Percentiles rank a stretch among this genome's conserved stretches.
These are phyloP conservation scores for Aureobasidium lini DNA, from an alignment of 2,329 filamentous ascomycete genomes.

Conservation along the genomic window DNA sequence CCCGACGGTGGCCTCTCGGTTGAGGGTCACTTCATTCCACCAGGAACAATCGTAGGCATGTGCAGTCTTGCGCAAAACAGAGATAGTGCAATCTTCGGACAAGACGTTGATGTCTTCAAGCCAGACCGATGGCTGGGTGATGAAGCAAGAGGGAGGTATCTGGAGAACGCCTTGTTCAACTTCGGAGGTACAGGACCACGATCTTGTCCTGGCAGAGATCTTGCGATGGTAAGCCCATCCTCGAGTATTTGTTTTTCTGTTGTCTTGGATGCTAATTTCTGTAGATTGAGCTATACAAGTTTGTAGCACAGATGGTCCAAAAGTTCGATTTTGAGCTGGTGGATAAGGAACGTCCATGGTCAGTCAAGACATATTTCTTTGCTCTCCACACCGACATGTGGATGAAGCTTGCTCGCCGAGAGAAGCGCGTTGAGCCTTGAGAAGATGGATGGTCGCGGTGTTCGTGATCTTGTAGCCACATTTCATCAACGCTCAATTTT, in stretches of 20 bases:
- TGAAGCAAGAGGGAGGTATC: slow-evolving; percentile 20
- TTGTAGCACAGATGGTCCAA: slow-evolving; percentile 17
- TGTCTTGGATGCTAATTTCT: background rate
- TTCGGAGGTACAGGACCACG: slow-evolving; percentile 20
- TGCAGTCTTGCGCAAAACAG: slow-evolving; percentile 54
- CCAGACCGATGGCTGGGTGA: slow-evolving; percentile 60
- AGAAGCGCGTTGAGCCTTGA: background rate
- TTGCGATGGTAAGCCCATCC: slow-evolving; percentile 15
- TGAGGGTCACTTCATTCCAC: slow-evolving; percentile 18
- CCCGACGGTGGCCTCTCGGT: slow-evolving; percentile 26
- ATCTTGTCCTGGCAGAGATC: slow-evolving; percentile 19
- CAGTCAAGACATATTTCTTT: slow-evolving; percentile 16
- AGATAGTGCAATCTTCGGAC: slow-evolving; percentile 58
- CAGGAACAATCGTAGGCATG: slow-evolving; percentile 15
- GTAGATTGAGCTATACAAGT: slow-evolving; percentile 18
- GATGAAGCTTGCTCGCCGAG: background rate
- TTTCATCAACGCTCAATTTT: too few species aligned
- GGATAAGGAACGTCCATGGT: slow-evolving; percentile 13
- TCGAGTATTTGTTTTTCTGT: background rate
- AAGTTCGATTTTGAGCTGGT: slow-evolving; percentile 19
- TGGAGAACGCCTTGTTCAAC: slow-evolving; percentile 18
- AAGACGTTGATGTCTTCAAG: slow-evolving; percentile 55
- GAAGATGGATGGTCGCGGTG: background rate
- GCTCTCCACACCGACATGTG: slow-evolving; percentile 15
- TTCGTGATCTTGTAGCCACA: background rate